Evolutionary conservation across 441 rosid species (phyloP).

Genomic region (Dalechampia spathulata): DNA sequence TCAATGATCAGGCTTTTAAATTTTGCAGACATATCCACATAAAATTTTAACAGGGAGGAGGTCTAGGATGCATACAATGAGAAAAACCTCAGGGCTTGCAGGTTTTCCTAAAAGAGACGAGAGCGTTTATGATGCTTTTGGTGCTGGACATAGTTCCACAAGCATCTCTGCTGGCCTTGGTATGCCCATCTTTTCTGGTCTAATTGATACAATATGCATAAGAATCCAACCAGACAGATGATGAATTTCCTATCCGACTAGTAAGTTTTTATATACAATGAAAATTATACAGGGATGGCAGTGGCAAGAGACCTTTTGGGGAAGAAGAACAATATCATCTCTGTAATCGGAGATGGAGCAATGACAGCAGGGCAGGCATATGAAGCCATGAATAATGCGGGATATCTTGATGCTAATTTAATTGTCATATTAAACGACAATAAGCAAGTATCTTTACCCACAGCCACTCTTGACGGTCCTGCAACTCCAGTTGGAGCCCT

Average conservation of each 20-base stretch:
- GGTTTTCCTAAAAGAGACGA: slow-evolving; percentile 81
- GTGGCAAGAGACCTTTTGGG: slow-evolving; percentile 55
- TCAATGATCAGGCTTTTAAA: neutral
- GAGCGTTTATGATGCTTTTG: slow-evolving; percentile 61
- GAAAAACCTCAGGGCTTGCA: slow-evolving; percentile 66
- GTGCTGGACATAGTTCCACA: slow-evolving; percentile 71
- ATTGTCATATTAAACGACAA: slow-evolving; percentile 61
- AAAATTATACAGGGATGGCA: slow-evolving; percentile 49
- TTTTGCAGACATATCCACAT: slow-evolving; percentile 58
- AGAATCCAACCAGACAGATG: too few relatives aligned
- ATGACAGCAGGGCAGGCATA: slow-evolving; percentile 83
- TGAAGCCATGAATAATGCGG: slow-evolving; percentile 75
- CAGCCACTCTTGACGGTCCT: slow-evolving; percentile 74
- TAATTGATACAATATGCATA: too few relatives aligned
- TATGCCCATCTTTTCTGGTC: slow-evolving; percentile 17
- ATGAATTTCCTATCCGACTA: too few relatives aligned
- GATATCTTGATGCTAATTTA: slow-evolving; percentile 57
- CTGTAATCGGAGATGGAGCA: slow-evolving; percentile 82
- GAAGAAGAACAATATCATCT: slow-evolving; percentile 51
- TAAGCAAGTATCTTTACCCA: slow-evolving; percentile 70
- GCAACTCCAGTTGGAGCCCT: slow-evolving; percentile 73
- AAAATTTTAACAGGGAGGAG: slow-evolving; percentile 77
- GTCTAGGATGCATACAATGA: slow-evolving; percentile 59
- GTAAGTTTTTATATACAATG: neutral
- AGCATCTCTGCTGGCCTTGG: slow-evolving; percentile 84